Conservation (phyloP, 129 eudicot genomes). For the Helichrysum umbraculigerum region DNA sequence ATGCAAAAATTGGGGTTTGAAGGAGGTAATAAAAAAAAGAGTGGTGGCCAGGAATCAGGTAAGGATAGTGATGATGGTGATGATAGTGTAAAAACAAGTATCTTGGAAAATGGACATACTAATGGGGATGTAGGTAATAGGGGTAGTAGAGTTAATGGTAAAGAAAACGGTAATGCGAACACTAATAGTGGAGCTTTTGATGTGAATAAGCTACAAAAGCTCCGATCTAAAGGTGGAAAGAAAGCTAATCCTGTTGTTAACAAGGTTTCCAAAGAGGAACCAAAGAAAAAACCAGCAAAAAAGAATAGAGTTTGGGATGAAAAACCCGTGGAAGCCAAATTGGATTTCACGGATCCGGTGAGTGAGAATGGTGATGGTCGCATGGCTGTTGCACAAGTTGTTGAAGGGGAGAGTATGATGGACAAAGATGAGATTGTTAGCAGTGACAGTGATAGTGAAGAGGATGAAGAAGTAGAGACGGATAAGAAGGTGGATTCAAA, state of each 20-base stretch:
- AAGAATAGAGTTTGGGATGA: constrained; percentile 96
- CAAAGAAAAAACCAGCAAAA: constrained; percentile 69
- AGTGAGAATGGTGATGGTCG: constrained; percentile 65
- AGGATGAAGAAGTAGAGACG: constrained; percentile 54
- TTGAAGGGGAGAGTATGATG: constrained; percentile 97
- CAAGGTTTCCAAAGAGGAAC: constrained; percentile 71
- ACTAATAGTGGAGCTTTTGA: constrained; percentile 74
- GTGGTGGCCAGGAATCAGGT: constrained; percentile 51
- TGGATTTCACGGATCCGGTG: constrained; percentile 87
- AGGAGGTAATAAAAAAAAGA: constrained; percentile 66
- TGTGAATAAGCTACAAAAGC: constrained; percentile 84
- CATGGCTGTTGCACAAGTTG: constrained; percentile 45
- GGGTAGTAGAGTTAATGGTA: constrained; percentile 50
- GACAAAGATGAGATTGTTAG: constrained; percentile 86
- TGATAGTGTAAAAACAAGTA: constrained; percentile 30
- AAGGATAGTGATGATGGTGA: constrained; percentile 44
- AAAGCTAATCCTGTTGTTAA: constrained; percentile 51
- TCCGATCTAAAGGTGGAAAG: constrained; percentile 76
- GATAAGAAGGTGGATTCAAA: constrained; percentile 49
- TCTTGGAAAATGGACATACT: constrained; percentile 55
- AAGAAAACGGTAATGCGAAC: constrained; percentile 52
- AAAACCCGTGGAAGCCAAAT: constrained; percentile 52
- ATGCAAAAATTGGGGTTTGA: constrained; percentile 48
- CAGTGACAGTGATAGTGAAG: constrained; percentile 88
- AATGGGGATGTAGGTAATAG: constrained; percentile 39